A percentile compares a stretch with the other conserved stretches of the same genome.
Conservation (phyloP, 352 stramenopile species). For the Pythium phragmitis region DNA sequence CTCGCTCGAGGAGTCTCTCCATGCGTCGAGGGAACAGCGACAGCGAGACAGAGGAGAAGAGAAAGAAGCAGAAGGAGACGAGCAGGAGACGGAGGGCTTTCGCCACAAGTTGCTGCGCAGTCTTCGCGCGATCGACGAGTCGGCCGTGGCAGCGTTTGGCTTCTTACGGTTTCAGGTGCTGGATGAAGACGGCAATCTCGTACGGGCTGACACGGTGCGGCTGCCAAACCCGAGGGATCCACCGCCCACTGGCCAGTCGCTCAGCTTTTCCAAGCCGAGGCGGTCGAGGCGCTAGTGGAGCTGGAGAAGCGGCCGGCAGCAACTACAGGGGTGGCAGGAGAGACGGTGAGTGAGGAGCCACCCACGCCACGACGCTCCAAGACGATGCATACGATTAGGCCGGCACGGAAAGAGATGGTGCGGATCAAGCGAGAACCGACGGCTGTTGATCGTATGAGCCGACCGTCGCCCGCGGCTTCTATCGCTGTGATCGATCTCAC, state of each 20-base stretch:
- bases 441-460: too few species aligned
- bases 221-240: slow-evolving; percentile 5
- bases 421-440: too few species aligned
- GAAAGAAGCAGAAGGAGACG: too few species aligned
- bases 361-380: too few species aligned
- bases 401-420: too few species aligned
- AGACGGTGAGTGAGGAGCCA: too few species aligned
- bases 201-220: not conserved
- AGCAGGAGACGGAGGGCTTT: not conserved
- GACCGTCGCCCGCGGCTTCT: too few species aligned
- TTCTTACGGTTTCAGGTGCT: slow-evolving; percentile 3
- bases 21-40: not conserved
- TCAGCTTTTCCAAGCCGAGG: not conserved
- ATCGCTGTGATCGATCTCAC: too few species aligned
- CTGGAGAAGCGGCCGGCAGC: not conserved
- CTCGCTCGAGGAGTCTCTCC: not conserved
- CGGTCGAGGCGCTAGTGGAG: not conserved
- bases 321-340: too few species aligned
- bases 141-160: not conserved
- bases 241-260: not conserved
- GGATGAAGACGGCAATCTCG: not conserved
- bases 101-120: not conserved
- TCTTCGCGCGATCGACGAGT: not conserved
- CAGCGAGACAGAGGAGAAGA: too few species aligned
- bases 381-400: too few species aligned